Conservation (phyloP, 176 grass and related monocot species). For the barley (Hordeum vulgare) region DNA sequence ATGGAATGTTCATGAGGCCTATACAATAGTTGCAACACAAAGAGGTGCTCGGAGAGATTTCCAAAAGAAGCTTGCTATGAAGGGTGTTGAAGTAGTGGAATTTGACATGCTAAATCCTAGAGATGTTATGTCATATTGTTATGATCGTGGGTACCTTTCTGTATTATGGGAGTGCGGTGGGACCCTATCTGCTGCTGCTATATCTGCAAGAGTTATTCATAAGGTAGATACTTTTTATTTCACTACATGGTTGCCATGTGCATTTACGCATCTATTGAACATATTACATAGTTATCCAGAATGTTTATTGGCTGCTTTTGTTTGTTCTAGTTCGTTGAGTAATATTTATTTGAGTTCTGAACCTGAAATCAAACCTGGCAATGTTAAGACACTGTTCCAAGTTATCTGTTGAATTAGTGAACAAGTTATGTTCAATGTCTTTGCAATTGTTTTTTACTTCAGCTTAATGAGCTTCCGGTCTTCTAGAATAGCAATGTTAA, state of each 20-base stretch:
- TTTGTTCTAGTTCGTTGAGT: background rate
- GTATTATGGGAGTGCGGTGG: slow-evolving; percentile 97
- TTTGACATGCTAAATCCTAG: slow-evolving; percentile 94
- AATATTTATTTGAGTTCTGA: background rate
- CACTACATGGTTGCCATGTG: background rate
- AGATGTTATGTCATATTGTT: slow-evolving; percentile 91
- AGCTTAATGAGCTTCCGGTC: background rate
- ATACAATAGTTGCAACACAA: slow-evolving; percentile 89
- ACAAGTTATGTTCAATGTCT: background rate
- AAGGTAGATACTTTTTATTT: slow-evolving; percentile 53
- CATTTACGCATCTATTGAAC: background rate
- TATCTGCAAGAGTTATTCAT: slow-evolving; percentile 86
- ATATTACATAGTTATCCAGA: background rate
- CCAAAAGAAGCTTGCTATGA: slow-evolving; percentile 82
- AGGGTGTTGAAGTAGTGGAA: slow-evolving; percentile 95
- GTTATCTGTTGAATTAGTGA: background rate
- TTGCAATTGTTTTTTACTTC: background rate
- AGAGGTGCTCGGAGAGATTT: slow-evolving; percentile 81
- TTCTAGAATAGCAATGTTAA: background rate
- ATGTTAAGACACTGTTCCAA: background rate
- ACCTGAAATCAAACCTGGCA: background rate
- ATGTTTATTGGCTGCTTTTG: background rate
- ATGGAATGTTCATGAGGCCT: slow-evolving; percentile 86
- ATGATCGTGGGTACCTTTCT: slow-evolving; percentile 86
- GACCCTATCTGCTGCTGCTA: slow-evolving; percentile 69